These are phyloP conservation scores for Fistulifera pelliculosa DNA, from an alignment of 108 stramenopile species.

Conservation along the genomic window DNA sequence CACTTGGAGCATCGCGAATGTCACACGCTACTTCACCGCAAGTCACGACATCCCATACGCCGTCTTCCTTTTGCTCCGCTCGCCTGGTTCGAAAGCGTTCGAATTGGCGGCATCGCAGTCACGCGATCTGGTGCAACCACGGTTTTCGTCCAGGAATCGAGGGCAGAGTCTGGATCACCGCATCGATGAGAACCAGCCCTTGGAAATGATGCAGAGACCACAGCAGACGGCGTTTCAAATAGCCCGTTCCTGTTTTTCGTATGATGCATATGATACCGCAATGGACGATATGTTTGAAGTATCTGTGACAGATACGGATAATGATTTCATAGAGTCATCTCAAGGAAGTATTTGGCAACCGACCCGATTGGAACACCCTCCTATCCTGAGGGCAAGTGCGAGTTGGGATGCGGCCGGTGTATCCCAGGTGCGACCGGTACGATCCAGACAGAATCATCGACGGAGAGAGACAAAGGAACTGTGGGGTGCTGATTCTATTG, in stretches of 20 bases:
- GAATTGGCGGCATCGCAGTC: not conserved
- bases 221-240: not conserved
- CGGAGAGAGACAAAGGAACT: not conserved
- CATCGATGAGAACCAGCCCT: too few species aligned
- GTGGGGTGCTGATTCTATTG: constrained; percentile 9
- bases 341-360: too few species aligned
- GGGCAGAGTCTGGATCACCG: too few species aligned
- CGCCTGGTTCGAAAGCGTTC: constrained; percentile 31
- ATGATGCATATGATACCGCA: not conserved
- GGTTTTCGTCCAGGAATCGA: too few species aligned
- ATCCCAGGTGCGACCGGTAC: not conserved
- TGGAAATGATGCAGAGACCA: too few species aligned
- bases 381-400: not conserved
- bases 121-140: too few species aligned
- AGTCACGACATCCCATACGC: constrained; percentile 1
- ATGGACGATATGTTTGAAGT: constrained; percentile 1
- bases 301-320: too few species aligned
- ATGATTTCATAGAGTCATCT: too few species aligned
- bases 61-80: constrained; percentile 23
- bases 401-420: constrained; percentile 2
- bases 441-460: too few species aligned
- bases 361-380: too few species aligned
- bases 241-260: constrained; percentile 11
- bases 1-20: constrained; percentile 2
- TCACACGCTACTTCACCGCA: too few species aligned